A percentile compares a stretch with the other conserved stretches of the same genome.
These are phyloP conservation scores for Agarophyton chilense DNA, from an alignment of 23 red algal genomes.

Conservation along the genomic window DNA sequence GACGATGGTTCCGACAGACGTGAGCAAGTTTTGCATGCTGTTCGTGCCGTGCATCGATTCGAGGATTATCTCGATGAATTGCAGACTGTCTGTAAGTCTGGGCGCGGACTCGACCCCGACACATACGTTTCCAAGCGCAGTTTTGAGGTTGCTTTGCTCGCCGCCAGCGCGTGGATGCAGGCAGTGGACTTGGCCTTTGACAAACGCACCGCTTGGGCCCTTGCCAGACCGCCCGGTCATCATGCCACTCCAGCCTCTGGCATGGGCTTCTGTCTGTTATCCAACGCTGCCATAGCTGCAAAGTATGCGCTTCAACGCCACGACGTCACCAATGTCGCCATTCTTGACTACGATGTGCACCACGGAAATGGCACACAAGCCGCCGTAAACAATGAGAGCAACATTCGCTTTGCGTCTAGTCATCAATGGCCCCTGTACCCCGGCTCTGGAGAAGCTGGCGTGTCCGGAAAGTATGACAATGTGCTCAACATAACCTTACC, in stretches of 20 bases:
- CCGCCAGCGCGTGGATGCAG: conserved; percentile 79
- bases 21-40: conserved; percentile 41
- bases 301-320: conserved; percentile 64
- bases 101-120: conserved; percentile 73
- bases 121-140: conserved; percentile 75
- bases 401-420: conserved; percentile 65
- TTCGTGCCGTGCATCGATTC: conserved; percentile 64
- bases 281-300: conserved; percentile 89
- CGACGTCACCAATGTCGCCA: conserved; percentile 60
- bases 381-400: conserved; percentile 37
- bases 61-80: conserved; percentile 82
- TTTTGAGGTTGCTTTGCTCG: conserved; percentile 73
- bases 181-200: conserved; percentile 73
- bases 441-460: conserved; percentile 65
- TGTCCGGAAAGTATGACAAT: conserved; percentile 68
- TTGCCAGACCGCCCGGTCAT: conserved; percentile 93
- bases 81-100: conserved; percentile 39
- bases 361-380: conserved; percentile 97
- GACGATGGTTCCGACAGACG: conserved; percentile 27
- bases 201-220: conserved; percentile 36
- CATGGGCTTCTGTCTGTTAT: conserved; percentile 94
- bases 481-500: conserved; percentile 82
- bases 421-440: conserved; percentile 96
- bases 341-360: conserved; percentile 98
- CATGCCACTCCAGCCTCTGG: conserved; percentile 86